Evolutionary conservation across 192 early-diverging fungal species (phyloP).

Genomic region (Coemansia umbellata): DNA sequence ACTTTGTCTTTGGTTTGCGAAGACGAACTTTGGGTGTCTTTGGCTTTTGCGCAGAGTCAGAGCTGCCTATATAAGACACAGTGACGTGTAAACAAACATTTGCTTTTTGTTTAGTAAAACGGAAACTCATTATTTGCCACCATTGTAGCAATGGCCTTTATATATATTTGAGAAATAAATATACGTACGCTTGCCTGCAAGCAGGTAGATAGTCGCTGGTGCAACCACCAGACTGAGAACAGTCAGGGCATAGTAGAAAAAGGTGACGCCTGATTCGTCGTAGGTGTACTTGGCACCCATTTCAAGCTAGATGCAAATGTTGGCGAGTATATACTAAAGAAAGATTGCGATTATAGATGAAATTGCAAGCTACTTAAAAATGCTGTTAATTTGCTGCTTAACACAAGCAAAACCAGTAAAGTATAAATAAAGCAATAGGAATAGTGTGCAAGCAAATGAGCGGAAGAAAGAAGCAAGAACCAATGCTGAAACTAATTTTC

Average conservation of each 20-base stretch:
- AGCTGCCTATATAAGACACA: conserved; percentile 6
- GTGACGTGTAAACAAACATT: neutral
- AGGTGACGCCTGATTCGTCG: conserved; percentile 91
- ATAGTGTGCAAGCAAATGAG: neutral
- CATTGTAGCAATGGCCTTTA: no score
- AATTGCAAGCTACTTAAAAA: no score
- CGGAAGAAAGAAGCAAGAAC: neutral
- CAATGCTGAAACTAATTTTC: no score
- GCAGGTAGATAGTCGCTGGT: conserved; percentile 62
- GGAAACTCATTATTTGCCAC: no score
- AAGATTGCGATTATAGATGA: neutral
- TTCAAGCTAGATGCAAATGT: conserved; percentile 15
- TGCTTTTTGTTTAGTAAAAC: neutral
- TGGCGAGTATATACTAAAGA: neutral
- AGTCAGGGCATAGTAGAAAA: conserved; percentile 90
- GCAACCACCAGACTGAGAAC: conserved; percentile 78
- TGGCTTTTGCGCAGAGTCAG: conserved; percentile 26
- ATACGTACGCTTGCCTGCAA: conserved; percentile 40
- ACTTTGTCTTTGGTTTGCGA: conserved; percentile 32
- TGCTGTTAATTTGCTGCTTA: neutral
- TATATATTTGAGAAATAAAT: neutral
- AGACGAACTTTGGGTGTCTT: conserved; percentile 41
- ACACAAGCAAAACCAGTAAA: neutral
- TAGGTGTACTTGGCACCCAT: conserved; percentile 82
- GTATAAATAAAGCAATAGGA: conserved; percentile 3